Evolutionary conservation across 768 basidiomycete genomes (phyloP).

Genomic region (Boletus bicolor): DNA sequence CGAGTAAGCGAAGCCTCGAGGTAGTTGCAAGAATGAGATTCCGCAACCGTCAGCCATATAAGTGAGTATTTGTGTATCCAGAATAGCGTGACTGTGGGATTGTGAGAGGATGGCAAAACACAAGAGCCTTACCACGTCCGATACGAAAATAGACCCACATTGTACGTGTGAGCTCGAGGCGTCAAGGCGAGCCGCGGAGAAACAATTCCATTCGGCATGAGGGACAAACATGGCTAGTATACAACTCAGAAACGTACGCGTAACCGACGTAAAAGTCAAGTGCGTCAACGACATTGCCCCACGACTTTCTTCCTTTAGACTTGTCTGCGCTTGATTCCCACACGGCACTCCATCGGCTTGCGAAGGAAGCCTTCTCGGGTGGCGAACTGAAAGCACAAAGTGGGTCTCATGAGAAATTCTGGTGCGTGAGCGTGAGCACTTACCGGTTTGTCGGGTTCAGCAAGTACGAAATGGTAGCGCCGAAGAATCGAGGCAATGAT

Average conservation of each 20-base stretch:
- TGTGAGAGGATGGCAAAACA: conserved; percentile 6
- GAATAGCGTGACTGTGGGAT: conserved; percentile 1
- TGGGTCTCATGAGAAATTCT: conserved; percentile 6
- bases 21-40: conserved; percentile 1
- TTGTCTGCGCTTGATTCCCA: conserved; percentile 69
- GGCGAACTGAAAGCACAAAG: conserved; percentile 45
- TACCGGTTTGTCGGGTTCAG: conserved; percentile 55
- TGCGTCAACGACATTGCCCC: not conserved
- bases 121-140: not conserved
- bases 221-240: not conserved
- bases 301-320: conserved; percentile 8
- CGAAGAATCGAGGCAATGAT: conserved; percentile 80
- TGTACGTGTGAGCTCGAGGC: not conserved
- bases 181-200: not conserved
- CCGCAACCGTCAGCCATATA: conserved; percentile 13
- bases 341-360: conserved; percentile 70
- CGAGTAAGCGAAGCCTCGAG: conserved; percentile 12
- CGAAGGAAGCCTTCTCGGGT: conserved; percentile 85
- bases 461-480: conserved; percentile 70
- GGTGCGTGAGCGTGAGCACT: conserved; percentile 20
- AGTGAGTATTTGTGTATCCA: not conserved
- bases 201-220: not conserved
- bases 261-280: not conserved
- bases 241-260: not conserved
- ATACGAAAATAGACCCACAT: conserved; percentile 18